Percentiles rank a stretch among this genome's conserved stretches.
These are phyloP conservation scores for Pneumocystis murina DNA, from an alignment of 1,139 yeast species.

Conservation along the genomic window DNA sequence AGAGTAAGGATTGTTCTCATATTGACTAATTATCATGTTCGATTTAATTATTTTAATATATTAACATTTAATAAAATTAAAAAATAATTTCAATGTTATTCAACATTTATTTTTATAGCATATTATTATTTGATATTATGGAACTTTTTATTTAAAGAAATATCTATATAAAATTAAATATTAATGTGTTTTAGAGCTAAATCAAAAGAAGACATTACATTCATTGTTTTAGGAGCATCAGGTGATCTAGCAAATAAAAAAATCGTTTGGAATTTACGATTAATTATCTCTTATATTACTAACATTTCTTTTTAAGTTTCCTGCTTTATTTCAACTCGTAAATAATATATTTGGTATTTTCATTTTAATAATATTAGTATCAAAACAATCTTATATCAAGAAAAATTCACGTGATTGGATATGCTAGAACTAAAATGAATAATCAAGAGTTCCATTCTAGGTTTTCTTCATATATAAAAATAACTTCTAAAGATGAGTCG, in stretches of 20 bases:
- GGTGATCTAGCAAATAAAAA: conserved; percentile 96
- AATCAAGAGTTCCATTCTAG: conserved; percentile 53
- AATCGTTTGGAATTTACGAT: conserved; percentile 59
- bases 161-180: background rate
- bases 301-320: conserved; percentile 20
- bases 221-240: conserved; percentile 89
- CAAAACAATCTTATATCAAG: conserved; percentile 69
- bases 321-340: conserved; percentile 29
- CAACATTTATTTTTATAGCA: background rate
- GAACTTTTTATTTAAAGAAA: background rate
- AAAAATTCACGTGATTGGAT: conserved; percentile 66
- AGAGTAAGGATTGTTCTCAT: background rate
- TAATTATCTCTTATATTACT: conserved; percentile 14
- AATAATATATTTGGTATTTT: conserved; percentile 4
- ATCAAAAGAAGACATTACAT: conserved; percentile 14
- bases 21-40: background rate
- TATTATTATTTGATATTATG: background rate
- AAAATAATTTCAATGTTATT: background rate
- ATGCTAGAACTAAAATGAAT: conserved; percentile 68
- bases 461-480: conserved; percentile 50
- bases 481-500: conserved; percentile 28
- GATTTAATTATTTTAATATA: background rate
- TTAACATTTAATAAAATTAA: background rate
- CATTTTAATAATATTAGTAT: conserved; percentile 22
- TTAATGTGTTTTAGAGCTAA: background rate